Evolutionary conservation across 306 rosid genomes (phyloP).

Genomic region (Pueraria montana): DNA sequence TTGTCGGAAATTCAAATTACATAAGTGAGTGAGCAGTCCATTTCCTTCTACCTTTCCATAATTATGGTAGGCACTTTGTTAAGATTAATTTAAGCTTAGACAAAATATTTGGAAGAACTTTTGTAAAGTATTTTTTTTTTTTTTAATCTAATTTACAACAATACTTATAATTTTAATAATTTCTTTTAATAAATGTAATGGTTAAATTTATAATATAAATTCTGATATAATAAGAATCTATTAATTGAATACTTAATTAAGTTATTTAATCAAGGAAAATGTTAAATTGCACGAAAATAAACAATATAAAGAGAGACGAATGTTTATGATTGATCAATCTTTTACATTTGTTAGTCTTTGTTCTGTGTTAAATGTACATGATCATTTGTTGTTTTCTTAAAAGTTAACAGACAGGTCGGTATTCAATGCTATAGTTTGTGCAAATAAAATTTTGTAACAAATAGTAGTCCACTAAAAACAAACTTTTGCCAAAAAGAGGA

Average conservation of each 20-base stretch:
- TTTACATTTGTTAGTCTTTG: not conserved
- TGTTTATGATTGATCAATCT: not conserved
- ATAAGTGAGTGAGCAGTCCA: not conserved
- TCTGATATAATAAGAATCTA: not conserved
- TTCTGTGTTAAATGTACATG: not conserved
- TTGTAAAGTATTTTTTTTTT: not conserved
- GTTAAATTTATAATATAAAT: too few relatives aligned
- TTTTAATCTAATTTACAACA: not conserved
- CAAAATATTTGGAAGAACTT: not conserved
- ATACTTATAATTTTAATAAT: not conserved
- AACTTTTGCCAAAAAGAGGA: not conserved
- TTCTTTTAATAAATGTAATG: not conserved
- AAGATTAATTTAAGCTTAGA: not conserved
- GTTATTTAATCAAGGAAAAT: not conserved
- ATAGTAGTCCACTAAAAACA: not conserved
- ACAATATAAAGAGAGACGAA: not conserved
- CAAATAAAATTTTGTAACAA: not conserved
- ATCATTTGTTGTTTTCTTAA: not conserved
- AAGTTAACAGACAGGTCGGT: not conserved
- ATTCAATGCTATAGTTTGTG: not conserved
- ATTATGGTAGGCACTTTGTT: not conserved
- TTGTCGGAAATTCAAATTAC: constrained; percentile 26
- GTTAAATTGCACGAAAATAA: not conserved
- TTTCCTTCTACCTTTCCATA: constrained; percentile 8
- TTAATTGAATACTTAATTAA: not conserved